Conservation (phyloP, 2,329 filamentous ascomycete species). For the Venturia effusa region DNA sequence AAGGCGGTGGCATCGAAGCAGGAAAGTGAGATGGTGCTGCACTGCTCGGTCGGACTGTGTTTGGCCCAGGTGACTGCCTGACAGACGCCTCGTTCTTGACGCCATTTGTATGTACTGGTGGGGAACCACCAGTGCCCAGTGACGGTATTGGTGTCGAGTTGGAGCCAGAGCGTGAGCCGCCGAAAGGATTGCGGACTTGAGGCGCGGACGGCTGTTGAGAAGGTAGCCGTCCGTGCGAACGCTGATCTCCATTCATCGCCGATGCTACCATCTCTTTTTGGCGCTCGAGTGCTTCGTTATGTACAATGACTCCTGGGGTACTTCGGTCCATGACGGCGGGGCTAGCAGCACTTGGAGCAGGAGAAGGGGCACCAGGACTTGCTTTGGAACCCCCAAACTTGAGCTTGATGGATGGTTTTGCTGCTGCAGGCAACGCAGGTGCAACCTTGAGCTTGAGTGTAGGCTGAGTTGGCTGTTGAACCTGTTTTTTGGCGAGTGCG, state of each 20-base stretch:
- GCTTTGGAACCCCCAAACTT: constrained; percentile 46
- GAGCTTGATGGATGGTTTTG: constrained; percentile 49
- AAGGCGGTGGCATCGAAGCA: constrained; percentile 29
- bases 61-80: constrained; percentile 33
- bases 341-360: constrained; percentile 23
- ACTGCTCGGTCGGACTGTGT: constrained; percentile 26
- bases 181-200: constrained; percentile 22
- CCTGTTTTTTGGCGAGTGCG: constrained; percentile 59
- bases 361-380: constrained; percentile 22
- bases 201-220: constrained; percentile 16
- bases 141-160: constrained; percentile 14
- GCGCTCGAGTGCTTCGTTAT: constrained; percentile 42
- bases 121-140: constrained; percentile 27
- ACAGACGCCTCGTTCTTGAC: constrained; percentile 29
- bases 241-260: constrained; percentile 32
- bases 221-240: constrained; percentile 11
- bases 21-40: constrained; percentile 23
- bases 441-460: constrained; percentile 68
- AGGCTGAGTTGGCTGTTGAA: constrained; percentile 60
- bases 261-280: constrained; percentile 42
- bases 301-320: constrained; percentile 40
- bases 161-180: constrained; percentile 14
- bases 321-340: constrained; percentile 29
- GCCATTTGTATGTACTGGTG: constrained; percentile 22
- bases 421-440: constrained; percentile 19